Base-by-base conservation (phyloP, 75 land plant species). In the Cunninghamia lanceolata region DNA sequence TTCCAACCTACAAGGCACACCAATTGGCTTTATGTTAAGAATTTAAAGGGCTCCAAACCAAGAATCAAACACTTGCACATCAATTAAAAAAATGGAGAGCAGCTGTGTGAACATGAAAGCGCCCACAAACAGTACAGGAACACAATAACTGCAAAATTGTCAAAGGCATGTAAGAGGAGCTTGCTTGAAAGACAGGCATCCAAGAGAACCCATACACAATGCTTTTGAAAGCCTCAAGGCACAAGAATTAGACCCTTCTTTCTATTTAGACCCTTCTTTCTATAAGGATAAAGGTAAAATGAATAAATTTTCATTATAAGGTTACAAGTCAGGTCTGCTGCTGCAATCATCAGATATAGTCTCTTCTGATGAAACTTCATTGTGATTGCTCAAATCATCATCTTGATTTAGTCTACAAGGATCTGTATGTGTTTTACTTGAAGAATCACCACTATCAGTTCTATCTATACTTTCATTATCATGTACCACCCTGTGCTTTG, bases 281-380 rank as follows among this genome's bases (percentile, higher is more conserved):
- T 53, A 28, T 82, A 82, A 82, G 82, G 56, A 53, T 83, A 25
- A 53, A 19, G 63, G 25, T 83, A 50, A 32, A 83, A 83, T 50
- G 63, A 83, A 83, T 83, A 45, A 54, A 54, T 83, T 34, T n/a
- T 83, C 39, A 85, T 32, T 68, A 52, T 52, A 85, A 32, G 16
- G 54, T 82, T 70, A 86, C 50, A 59, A 40, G 85, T 90, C 89
- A 52, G 68, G 83, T 63, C 87, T 91, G 83, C 88, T 92, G 38
- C 34, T 87, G 40, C 87, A 91, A 74, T 91, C 90, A 86, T 93
- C 95, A 14, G 99, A 94, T 15, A 94, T 85, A 13, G 96, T 94
- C 82, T 90, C 95, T 66, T 96, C 99, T 11, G 95, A 93, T 9
- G 97, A 95, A 68, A 89, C 91, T 46, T 89, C 94, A 75, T 82